These are phyloP conservation scores for Arabis alpina DNA, from an alignment of 345 rosid genomes.

Conservation along the genomic window DNA sequence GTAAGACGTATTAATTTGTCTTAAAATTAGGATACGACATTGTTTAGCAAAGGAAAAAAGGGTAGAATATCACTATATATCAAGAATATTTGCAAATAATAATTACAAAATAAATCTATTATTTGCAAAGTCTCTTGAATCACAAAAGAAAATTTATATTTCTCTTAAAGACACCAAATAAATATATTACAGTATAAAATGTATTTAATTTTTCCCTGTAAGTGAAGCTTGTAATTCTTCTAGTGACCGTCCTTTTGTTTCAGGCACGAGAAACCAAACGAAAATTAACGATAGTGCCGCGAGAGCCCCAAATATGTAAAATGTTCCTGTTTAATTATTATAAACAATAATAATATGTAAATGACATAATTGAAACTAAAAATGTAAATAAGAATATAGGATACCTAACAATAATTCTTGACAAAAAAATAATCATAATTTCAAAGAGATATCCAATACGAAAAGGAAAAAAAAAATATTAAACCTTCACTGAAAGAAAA, in stretches of 20 bases:
- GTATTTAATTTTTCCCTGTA: constrained; percentile 15
- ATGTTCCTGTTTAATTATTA: constrained; percentile 47
- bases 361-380: background rate
- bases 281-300: constrained; percentile 45
- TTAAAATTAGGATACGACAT: background rate
- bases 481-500: background rate
- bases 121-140: constrained; percentile 4
- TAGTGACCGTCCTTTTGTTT: constrained; percentile 65
- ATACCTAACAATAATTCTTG: background rate
- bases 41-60: background rate
- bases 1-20: background rate
- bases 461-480: too few species aligned
- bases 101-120: constrained; percentile 7
- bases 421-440: background rate
- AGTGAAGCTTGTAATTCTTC: constrained; percentile 64
- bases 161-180: background rate
- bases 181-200: background rate
- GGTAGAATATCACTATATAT: background rate
- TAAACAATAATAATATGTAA: background rate
- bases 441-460: too few species aligned
- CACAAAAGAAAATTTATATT: background rate
- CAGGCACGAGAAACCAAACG: constrained; percentile 53
- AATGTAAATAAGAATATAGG: background rate
- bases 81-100: background rate
- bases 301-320: constrained; percentile 47